phyloP scores from a whole-genome alignment of 2,329 filamentous ascomycete genomes.

The Chalaropsis ovoidea region DNA sequence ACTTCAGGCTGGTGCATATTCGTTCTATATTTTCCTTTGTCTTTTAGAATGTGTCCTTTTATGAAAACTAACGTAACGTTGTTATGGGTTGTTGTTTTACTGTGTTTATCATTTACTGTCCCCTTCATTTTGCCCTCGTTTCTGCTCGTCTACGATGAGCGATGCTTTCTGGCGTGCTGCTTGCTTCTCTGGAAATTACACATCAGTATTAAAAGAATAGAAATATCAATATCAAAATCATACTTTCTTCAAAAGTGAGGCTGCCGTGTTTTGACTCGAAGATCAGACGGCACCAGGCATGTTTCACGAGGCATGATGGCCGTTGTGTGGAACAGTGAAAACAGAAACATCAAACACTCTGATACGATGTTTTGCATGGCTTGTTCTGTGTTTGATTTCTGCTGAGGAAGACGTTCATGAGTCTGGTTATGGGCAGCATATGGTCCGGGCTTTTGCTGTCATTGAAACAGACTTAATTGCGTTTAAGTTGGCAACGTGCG shows the following conservation, averaged over 20 bases:
- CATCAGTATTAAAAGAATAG: neutral
- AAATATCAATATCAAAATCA: neutral
- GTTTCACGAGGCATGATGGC: neutral
- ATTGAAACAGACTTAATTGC: neutral
- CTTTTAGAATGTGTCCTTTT: neutral
- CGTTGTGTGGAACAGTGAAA: neutral
- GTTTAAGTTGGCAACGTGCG: neutral
- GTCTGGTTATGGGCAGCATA: neutral
- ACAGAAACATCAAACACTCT: neutral
- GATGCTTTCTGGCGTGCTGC: neutral
- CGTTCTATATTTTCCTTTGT: neutral
- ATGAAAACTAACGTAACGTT: slow-evolving; percentile 5
- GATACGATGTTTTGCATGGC: neutral
- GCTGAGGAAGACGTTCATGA: neutral
- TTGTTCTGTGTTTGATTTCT: neutral
- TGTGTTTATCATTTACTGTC: neutral
- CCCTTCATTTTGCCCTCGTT: neutral
- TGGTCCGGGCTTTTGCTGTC: neutral
- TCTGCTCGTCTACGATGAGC: neutral
- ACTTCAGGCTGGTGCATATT: neutral
- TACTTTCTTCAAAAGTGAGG: neutral
- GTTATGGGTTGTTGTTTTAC: neutral
- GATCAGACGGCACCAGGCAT: neutral
- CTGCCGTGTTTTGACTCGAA: neutral
- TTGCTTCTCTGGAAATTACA: neutral